These are phyloP conservation scores for Daedaleopsis nitida DNA, from an alignment of 768 basidiomycete species.

Conservation along the genomic window DNA sequence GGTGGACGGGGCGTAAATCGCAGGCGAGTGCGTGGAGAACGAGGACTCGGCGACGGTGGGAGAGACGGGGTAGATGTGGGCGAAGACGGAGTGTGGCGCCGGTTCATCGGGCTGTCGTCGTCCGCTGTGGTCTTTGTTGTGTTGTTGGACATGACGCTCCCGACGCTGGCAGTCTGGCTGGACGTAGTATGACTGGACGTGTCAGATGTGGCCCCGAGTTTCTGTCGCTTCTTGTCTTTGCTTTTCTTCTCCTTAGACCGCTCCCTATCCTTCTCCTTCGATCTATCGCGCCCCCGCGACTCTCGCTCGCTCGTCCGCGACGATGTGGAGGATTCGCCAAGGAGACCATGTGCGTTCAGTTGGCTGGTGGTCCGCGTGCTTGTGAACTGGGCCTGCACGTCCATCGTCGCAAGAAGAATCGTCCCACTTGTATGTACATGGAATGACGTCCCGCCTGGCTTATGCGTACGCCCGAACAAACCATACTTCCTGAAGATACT, in stretches of 20 bases:
- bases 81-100: constrained; percentile 6
- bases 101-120: constrained; percentile 15
- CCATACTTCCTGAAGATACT: constrained; percentile 72
- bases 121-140: constrained; percentile 11
- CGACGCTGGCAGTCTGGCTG: constrained; percentile 23
- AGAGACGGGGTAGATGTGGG: constrained; percentile 18
- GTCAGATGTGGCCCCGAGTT: background rate
- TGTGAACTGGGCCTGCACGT: constrained; percentile 79
- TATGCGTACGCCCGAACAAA: constrained; percentile 27
- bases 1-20: constrained; percentile 18
- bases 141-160: constrained; percentile 14
- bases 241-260: constrained; percentile 33
- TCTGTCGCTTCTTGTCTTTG: constrained; percentile 5
- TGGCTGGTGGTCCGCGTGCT: constrained; percentile 73
- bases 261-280: constrained; percentile 30
- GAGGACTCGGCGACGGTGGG: constrained; percentile 14
- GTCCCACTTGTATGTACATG: constrained; percentile 29
- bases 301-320: constrained; percentile 8
- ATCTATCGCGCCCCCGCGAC: constrained; percentile 28
- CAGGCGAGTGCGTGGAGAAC: constrained; percentile 10
- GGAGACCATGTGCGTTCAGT: constrained; percentile 65
- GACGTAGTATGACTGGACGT: constrained; percentile 19
- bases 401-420: constrained; percentile 70
- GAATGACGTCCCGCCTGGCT: constrained; percentile 17
- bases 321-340: constrained; percentile 42